A percentile compares a stretch with the other conserved stretches of the same genome.
phyloP scores from a whole-genome alignment of 1,284 basidiomycete genomes.

The Apiotrichum montevideense region DNA sequence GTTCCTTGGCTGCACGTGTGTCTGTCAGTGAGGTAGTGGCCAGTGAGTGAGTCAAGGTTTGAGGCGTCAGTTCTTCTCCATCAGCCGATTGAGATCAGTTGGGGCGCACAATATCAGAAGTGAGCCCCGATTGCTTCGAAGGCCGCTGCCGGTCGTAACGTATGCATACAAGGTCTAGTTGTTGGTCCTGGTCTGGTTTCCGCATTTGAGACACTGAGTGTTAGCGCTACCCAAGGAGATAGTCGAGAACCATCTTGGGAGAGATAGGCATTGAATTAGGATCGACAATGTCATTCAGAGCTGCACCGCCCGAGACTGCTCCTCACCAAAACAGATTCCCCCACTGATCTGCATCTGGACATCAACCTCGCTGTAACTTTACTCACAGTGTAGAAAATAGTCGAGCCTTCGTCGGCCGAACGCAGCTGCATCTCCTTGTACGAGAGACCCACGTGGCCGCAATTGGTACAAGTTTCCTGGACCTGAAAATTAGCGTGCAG shows the following conservation, averaged over 20 bases:
- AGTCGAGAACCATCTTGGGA: neutral
- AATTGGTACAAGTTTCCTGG: constrained; percentile 85
- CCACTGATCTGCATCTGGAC: neutral
- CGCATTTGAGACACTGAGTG: constrained; percentile 45
- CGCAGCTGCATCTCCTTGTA: constrained; percentile 58
- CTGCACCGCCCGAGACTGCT: neutral
- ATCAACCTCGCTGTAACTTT: neutral
- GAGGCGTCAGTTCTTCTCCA: too few relatives aligned
- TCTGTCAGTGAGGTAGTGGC: too few relatives aligned
- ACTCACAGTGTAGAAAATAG: constrained; percentile 55
- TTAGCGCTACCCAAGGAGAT: neutral
- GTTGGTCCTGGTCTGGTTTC: constrained; percentile 47
- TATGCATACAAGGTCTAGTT: constrained; percentile 33
- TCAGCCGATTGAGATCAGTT: too few relatives aligned
- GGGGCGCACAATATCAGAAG: too few relatives aligned
- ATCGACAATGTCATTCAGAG: neutral
- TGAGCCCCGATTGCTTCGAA: too few relatives aligned
- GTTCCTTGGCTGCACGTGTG: too few relatives aligned
- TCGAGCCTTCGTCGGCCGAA: constrained; percentile 84
- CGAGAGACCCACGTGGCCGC: constrained; percentile 62
- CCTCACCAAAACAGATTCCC: neutral
- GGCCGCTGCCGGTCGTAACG: too few relatives aligned
- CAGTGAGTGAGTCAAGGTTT: too few relatives aligned
- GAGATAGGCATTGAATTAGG: too few relatives aligned
- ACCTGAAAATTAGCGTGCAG: constrained; percentile 53